Evolutionary conservation across 768 basidiomycete species (phyloP).

Genomic region (Harrya chromipes): DNA sequence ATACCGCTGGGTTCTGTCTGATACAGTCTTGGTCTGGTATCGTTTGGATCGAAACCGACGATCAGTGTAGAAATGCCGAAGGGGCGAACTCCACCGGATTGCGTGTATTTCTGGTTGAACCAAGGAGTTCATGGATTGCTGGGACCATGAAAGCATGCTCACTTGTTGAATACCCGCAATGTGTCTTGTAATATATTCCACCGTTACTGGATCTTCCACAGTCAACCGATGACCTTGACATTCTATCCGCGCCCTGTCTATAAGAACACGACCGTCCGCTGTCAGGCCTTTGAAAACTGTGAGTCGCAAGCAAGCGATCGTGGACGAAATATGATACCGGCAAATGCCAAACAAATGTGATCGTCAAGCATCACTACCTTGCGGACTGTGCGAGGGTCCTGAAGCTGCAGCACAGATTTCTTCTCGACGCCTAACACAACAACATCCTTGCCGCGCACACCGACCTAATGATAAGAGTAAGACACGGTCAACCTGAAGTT

Average conservation of each 20-base stretch:
- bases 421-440: conserved; percentile 98
- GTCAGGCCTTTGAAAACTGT: conserved; percentile 67
- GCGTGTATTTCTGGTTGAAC: conserved; percentile 78
- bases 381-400: conserved; percentile 95
- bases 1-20: conserved; percentile 98
- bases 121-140: neutral
- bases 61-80: conserved; percentile 98
- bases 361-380: conserved; percentile 99
- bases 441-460: conserved; percentile 90
- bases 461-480: conserved; percentile 57
- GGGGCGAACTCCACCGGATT: conserved; percentile 97
- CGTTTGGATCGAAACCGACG: conserved; percentile 95
- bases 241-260: conserved; percentile 97
- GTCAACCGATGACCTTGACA: conserved; percentile 97
- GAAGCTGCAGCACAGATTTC: conserved; percentile 95
- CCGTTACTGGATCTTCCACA: conserved; percentile 96
- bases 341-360: conserved; percentile 95
- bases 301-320: conserved; percentile 8
- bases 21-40: conserved; percentile 83
- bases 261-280: conserved; percentile 95
- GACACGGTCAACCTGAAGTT: neutral
- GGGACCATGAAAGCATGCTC: conserved; percentile 11
- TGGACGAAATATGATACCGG: conserved; percentile 56
- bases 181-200: conserved; percentile 97
- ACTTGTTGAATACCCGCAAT: conserved; percentile 99